Percentiles rank a stretch among this genome's conserved stretches.
These are phyloP conservation scores for Papiliotrema laurentii DNA, from an alignment of 1,284 basidiomycete genomes.

Conservation along the genomic window DNA sequence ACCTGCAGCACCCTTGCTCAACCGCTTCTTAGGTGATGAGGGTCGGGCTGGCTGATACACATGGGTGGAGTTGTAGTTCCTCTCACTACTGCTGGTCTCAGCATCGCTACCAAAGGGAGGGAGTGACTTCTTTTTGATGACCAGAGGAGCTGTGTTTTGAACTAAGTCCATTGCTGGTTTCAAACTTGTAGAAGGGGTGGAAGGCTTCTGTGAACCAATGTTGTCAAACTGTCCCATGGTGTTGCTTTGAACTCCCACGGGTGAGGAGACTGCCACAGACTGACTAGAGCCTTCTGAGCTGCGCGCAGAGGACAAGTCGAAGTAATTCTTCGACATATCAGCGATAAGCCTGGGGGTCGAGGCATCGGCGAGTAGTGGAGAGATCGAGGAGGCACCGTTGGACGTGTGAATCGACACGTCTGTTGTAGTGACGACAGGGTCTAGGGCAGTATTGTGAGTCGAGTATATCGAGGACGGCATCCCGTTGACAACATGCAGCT, in stretches of 20 bases:
- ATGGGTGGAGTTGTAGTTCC: background rate
- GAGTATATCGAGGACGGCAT: conserved; percentile 50
- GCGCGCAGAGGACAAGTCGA: conserved; percentile 8
- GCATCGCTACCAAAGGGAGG: background rate
- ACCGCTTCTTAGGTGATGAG: background rate
- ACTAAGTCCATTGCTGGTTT: background rate
- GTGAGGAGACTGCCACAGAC: background rate
- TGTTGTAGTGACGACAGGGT: background rate
- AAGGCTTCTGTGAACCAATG: background rate
- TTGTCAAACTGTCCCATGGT: conserved; percentile 3
- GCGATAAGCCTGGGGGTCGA: conserved; percentile 26
- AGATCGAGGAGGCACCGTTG: conserved; percentile 53
- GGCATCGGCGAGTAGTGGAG: conserved; percentile 10
- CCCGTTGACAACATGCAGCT: conserved; percentile 77
- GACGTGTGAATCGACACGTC: background rate
- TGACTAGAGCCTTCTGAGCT: no score
- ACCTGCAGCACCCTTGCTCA: background rate
- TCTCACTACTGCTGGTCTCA: background rate
- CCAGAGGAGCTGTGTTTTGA: conserved; percentile 1
- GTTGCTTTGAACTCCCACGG: background rate
- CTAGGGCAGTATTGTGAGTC: conserved; percentile 59
- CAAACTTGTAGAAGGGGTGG: background rate
- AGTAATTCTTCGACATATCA: conserved; percentile 16
- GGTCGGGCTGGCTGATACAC: background rate
- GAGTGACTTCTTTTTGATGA: conserved; percentile 8